A percentile compares a stretch with the other conserved stretches of the same genome.
These are phyloP conservation scores for Boletales sp. DNA, from an alignment of 768 basidiomycete genomes.

Conservation along the genomic window DNA sequence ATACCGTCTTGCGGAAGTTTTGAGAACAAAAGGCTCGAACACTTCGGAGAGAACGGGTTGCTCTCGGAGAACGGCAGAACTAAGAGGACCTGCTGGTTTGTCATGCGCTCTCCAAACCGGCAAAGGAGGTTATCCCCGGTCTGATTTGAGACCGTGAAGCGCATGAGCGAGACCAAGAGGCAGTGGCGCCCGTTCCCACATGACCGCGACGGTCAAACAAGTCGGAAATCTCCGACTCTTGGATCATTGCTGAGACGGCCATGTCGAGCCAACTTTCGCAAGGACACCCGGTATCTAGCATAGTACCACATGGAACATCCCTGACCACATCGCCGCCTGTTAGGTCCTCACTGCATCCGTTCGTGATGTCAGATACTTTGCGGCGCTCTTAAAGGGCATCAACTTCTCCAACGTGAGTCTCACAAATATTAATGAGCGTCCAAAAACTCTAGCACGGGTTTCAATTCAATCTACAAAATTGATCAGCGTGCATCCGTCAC, in stretches of 20 bases:
- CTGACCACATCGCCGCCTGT: background rate
- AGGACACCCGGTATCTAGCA: constrained; percentile 17
- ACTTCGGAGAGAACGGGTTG: constrained; percentile 16
- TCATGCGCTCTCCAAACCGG: constrained; percentile 3
- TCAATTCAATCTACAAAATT: constrained; percentile 3
- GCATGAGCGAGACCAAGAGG: constrained; percentile 14
- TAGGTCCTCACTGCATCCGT: constrained; percentile 69
- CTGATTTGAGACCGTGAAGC: constrained; percentile 36
- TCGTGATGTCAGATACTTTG: constrained; percentile 79
- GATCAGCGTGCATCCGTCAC: constrained; percentile 72
- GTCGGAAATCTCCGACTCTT: too few species aligned
- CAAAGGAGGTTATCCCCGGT: constrained; percentile 29
- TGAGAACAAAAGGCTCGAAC: constrained; percentile 14
- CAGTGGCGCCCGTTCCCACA: background rate
- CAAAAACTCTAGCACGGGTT: background rate
- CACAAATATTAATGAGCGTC: background rate
- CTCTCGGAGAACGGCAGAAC: constrained; percentile 24
- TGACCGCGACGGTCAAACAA: too few species aligned
- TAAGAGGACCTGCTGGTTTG: constrained; percentile 9
- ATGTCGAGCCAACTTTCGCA: constrained; percentile 13
- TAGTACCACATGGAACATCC: background rate
- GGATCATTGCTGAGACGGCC: too few species aligned
- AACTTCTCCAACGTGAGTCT: constrained; percentile 71
- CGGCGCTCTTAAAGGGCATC: constrained; percentile 75
- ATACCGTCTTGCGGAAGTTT: constrained; percentile 10